A percentile compares a stretch with the other conserved stretches of the same genome.
Conservation (phyloP, 2,329 filamentous ascomycete species). For the Nigrograna mackinnonii region DNA sequence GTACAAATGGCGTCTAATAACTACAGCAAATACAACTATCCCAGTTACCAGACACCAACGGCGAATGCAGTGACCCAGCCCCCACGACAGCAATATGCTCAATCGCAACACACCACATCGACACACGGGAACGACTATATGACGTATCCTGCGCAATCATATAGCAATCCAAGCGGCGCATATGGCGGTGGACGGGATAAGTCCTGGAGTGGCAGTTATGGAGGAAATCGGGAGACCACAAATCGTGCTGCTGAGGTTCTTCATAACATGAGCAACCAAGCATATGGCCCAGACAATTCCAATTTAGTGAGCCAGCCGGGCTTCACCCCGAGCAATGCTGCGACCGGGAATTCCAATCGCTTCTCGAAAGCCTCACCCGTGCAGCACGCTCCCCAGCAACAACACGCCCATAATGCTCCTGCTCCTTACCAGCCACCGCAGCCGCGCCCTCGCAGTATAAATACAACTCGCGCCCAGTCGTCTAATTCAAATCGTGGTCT, state of each 20-base stretch:
- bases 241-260: conserved; percentile 36
- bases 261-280: conserved; percentile 35
- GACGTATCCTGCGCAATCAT: conserved; percentile 24
- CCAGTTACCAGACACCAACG: conserved; percentile 24
- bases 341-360: conserved; percentile 17
- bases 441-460: conserved; percentile 28
- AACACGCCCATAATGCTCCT: conserved; percentile 8
- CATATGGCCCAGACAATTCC: conserved; percentile 21
- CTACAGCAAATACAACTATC: conserved; percentile 29
- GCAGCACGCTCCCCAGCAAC: conserved; percentile 15
- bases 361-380: conserved; percentile 21
- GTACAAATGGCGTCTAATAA: conserved; percentile 28
- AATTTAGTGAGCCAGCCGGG: conserved; percentile 18
- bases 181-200: conserved; percentile 24
- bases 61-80: conserved; percentile 25
- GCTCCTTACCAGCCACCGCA: conserved; percentile 24
- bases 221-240: conserved; percentile 25
- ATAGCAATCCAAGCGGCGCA: conserved; percentile 18
- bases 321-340: conserved; percentile 24
- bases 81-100: conserved; percentile 30
- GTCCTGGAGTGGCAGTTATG: conserved; percentile 28
- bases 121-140: conserved; percentile 30
- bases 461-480: conserved; percentile 22
- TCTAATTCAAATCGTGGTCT: conserved; percentile 17
- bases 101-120: conserved; percentile 13